A percentile compares a stretch with the other conserved stretches of the same genome.
Conservation (phyloP, 2,329 filamentous ascomycete species). For the Nemania sp. region DNA sequence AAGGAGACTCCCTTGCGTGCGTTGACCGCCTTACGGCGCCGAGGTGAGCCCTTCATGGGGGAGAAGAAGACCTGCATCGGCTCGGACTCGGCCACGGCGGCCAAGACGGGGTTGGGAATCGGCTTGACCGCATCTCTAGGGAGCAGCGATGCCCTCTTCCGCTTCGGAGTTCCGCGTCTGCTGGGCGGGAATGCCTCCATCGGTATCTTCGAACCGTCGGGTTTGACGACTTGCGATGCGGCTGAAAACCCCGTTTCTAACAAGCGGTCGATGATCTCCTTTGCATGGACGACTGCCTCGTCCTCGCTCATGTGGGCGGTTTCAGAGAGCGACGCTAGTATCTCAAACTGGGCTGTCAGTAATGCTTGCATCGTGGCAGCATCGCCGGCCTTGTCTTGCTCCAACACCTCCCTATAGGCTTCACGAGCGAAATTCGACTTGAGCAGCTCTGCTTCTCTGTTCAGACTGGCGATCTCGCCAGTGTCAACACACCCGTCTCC, state of each 20-base stretch:
- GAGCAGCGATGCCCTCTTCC: constrained; percentile 58
- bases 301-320: constrained; percentile 82
- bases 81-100: constrained; percentile 35
- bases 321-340: constrained; percentile 79
- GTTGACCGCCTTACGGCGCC: constrained; percentile 71
- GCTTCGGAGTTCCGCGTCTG: constrained; percentile 76
- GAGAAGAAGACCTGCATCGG: constrained; percentile 52
- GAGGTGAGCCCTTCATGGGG: constrained; percentile 78
- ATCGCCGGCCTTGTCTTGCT: constrained; percentile 83
- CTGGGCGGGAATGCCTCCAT: constrained; percentile 72
- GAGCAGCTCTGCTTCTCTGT: constrained; percentile 82
- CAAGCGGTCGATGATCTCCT: constrained; percentile 75
- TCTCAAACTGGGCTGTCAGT: constrained; percentile 89
- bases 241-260: constrained; percentile 76
- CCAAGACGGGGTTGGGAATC: constrained; percentile 50
- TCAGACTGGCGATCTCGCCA: constrained; percentile 72
- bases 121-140: constrained; percentile 47
- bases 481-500: constrained; percentile 68
- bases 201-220: constrained; percentile 70
- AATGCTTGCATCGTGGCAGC: constrained; percentile 79
- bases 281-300: constrained; percentile 80
- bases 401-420: constrained; percentile 73
- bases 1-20: constrained; percentile 75
- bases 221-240: constrained; percentile 84
- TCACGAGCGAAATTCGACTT: constrained; percentile 84